Conservation (phyloP, 371 early-diverging fungal species). For the Mucor indicus region DNA sequence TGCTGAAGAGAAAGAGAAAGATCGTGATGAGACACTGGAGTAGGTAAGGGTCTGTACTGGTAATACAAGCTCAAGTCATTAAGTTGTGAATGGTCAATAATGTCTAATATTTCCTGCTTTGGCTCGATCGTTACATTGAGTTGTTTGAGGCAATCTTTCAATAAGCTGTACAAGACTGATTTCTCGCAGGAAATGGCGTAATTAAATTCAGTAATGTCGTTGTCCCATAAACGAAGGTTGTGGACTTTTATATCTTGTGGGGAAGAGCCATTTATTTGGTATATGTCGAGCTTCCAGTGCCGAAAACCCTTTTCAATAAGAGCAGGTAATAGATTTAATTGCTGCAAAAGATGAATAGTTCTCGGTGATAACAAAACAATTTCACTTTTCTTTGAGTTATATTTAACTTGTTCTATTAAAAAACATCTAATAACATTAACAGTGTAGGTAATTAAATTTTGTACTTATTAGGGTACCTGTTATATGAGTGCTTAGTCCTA, state of each 20-base stretch:
- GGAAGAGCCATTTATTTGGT: slow-evolving; percentile 4
- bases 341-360: slow-evolving; percentile 28
- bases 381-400: slow-evolving; percentile 9
- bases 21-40: not conserved
- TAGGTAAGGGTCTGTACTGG: slow-evolving; percentile 9
- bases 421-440: too few relatives aligned
- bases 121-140: slow-evolving; percentile 19
- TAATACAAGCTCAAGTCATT: slow-evolving; percentile 4
- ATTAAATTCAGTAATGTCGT: slow-evolving; percentile 21
- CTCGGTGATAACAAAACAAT: slow-evolving; percentile 34
- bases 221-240: slow-evolving; percentile 33
- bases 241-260: too few relatives aligned
- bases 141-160: slow-evolving; percentile 14
- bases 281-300: slow-evolving; percentile 31
- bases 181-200: slow-evolving; percentile 24
- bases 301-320: slow-evolving; percentile 23
- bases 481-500: slow-evolving; percentile 34
- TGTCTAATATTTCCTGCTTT: slow-evolving; percentile 26
- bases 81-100: slow-evolving; percentile 16
- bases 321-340: slow-evolving; percentile 17
- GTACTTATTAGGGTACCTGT: slow-evolving; percentile 30
- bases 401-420: slow-evolving; percentile 1
- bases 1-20: not conserved
- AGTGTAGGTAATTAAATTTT: not conserved
- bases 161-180: slow-evolving; percentile 7